Evolutionary conservation across 176 grass and related monocot species (phyloP).

Genomic region (Rhipidocladum racemiflorum): DNA sequence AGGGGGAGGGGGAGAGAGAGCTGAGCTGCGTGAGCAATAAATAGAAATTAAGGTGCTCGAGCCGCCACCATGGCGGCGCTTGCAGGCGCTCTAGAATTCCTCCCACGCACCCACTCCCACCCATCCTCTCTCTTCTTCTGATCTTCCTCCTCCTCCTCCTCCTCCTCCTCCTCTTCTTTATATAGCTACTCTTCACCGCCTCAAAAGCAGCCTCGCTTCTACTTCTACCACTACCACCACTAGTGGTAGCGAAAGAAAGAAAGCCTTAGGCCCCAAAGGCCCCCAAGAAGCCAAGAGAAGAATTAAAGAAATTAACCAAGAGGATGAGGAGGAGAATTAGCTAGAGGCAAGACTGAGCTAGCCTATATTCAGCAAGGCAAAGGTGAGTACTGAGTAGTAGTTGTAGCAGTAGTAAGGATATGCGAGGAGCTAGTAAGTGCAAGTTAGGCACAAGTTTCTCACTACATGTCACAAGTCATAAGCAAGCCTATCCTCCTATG

Average conservation of each 20-base stretch:
- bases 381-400: constrained; percentile 32
- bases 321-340: constrained; percentile 8
- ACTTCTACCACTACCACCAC: constrained; percentile 11
- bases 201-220: constrained; percentile 29
- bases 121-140: neutral
- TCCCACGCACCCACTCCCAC: constrained; percentile 30
- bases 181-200: constrained; percentile 39
- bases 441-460: constrained; percentile 23
- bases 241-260: constrained; percentile 11
- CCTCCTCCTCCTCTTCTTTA: constrained; percentile 41
- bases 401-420: neutral
- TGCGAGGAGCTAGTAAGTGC: neutral
- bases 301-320: constrained; percentile 18
- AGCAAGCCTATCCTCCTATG: neutral
- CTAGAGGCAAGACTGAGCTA: constrained; percentile 26
- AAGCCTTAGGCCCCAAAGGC: constrained; percentile 19
- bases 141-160: neutral
- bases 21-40: constrained; percentile 58
- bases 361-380: constrained; percentile 38
- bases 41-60: constrained; percentile 72
- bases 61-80: constrained; percentile 73
- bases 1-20: neutral
- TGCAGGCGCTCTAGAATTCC: constrained; percentile 67
- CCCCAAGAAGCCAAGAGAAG: neutral
- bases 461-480: neutral